A percentile compares a stretch with the other conserved stretches of the same genome.
Evolutionary conservation across 164 flowering plant species (phyloP).

Genomic region (Macadamia tetraphylla): DNA sequence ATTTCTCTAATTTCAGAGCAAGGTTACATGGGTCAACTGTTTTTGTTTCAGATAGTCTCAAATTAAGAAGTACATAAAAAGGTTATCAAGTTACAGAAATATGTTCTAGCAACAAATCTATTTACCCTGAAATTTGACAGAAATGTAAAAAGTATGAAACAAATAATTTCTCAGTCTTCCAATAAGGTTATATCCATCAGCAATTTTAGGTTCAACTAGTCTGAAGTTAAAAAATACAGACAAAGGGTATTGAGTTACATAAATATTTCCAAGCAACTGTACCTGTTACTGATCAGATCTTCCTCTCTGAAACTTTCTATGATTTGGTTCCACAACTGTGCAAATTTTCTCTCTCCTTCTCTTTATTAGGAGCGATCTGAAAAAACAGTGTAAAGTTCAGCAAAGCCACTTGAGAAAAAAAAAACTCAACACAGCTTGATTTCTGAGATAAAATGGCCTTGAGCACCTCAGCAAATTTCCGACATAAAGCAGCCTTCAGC

Average conservation of each 20-base stretch:
- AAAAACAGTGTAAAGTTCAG: neutral
- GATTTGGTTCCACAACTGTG: constrained; percentile 92
- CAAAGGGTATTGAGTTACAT: neutral
- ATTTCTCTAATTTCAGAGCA: too few species aligned
- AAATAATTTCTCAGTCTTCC: neutral
- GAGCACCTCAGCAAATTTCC: constrained; percentile 50
- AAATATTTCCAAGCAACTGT: constrained; percentile 1
- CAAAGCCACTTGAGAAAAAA: neutral
- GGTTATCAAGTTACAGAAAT: neutral
- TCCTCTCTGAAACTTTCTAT: constrained; percentile 87
- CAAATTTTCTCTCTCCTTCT: constrained; percentile 74
- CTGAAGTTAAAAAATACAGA: too few species aligned
- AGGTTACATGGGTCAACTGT: too few species aligned
- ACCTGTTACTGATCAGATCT: constrained; percentile 89
- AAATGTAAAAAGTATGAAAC: neutral
- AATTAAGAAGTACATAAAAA: too few species aligned
- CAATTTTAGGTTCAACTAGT: neutral
- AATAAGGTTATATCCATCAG: neutral
- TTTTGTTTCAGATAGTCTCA: too few species aligned
- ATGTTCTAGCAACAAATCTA: neutral
- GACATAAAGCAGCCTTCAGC: constrained; percentile 63
- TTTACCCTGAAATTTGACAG: too few species aligned
- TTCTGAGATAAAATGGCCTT: neutral
- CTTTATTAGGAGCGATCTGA: constrained; percentile 51
- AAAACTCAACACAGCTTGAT: neutral